Percentiles rank a stretch among this genome's conserved stretches.
Evolutionary conservation across 768 basidiomycete species (phyloP).

Genomic region (Phanerochaete carnosa): DNA sequence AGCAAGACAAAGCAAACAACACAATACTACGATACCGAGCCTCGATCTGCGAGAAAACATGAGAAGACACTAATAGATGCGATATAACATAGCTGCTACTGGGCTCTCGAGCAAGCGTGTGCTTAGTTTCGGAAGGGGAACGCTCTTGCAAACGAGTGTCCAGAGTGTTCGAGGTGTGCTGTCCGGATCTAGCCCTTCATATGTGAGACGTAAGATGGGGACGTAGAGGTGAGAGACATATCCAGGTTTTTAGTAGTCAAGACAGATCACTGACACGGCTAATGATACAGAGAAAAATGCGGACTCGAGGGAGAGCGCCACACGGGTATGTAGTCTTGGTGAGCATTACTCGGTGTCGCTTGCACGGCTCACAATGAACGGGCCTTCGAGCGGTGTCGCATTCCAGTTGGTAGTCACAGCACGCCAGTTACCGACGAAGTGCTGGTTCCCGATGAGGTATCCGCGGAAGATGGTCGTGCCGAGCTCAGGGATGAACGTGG

Average conservation of each 20-base stretch:
- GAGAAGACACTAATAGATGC: neutral
- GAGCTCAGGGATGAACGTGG: conserved; percentile 10
- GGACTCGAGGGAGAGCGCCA: neutral
- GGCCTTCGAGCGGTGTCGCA: conserved; percentile 55
- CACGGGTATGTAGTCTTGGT: neutral
- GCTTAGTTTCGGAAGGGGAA: too few species aligned
- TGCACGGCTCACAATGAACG: conserved; percentile 54
- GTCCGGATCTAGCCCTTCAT: too few species aligned
- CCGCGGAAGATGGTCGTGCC: conserved; percentile 57
- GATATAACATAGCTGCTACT: too few species aligned
- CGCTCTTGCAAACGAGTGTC: too few species aligned
- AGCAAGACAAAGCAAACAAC: neutral
- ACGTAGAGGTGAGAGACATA: neutral
- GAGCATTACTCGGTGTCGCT: neutral
- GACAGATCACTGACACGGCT: too few species aligned
- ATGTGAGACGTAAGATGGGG: neutral
- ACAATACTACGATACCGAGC: neutral
- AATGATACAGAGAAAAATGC: neutral
- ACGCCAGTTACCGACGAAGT: conserved; percentile 75
- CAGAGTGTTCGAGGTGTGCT: too few species aligned
- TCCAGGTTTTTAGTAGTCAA: neutral
- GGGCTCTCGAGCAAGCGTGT: too few species aligned
- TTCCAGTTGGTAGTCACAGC: conserved; percentile 40
- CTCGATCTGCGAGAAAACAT: too few species aligned
- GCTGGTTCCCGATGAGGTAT: conserved; percentile 61